A percentile compares a stretch with the other conserved stretches of the same genome.
Conservation (phyloP, 1,284 basidiomycete species). For the Vanrija sp. region DNA sequence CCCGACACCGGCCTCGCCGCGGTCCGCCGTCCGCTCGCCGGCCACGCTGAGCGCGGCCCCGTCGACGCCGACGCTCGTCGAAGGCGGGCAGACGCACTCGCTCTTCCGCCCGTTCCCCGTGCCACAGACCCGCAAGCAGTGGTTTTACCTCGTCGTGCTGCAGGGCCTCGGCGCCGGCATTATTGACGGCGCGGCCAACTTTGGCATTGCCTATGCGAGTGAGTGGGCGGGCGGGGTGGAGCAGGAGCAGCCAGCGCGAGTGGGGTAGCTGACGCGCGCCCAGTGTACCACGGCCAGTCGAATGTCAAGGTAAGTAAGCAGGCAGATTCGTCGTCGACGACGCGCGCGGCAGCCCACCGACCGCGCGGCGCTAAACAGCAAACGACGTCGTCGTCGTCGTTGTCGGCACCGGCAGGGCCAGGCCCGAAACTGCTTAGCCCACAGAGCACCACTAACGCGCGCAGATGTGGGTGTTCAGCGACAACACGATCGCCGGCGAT, state of each 20-base stretch:
- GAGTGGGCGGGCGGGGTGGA: conserved; percentile 2
- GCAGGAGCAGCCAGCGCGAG: too few species aligned
- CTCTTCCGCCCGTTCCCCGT: conserved; percentile 46
- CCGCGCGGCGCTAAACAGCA: too few species aligned
- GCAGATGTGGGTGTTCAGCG: conserved; percentile 47
- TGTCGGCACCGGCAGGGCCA: too few species aligned
- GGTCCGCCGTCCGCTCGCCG: too few species aligned
- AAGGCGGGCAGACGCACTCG: not conserved
- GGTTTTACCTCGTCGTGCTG: conserved; percentile 41
- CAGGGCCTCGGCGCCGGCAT: conserved; percentile 36
- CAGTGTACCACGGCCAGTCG: conserved; percentile 43
- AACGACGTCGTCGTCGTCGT: too few species aligned
- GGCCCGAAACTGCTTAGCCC: too few species aligned
- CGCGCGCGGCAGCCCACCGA: too few species aligned
- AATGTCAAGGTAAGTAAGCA: conserved; percentile 19
- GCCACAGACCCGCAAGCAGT: conserved; percentile 39
- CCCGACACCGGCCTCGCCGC: too few species aligned
- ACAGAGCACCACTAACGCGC: conserved; percentile 1
- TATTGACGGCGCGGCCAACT: conserved; percentile 47
- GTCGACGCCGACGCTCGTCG: too few species aligned
- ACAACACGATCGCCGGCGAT: conserved; percentile 48
- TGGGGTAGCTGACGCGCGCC: not conserved
- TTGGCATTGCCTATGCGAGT: conserved; percentile 48
- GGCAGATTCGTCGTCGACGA: too few species aligned
- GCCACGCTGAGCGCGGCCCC: too few species aligned